A percentile compares a stretch with the other conserved stretches of the same genome.
Conservation (phyloP, 2,329 filamentous ascomycete species). For the Macroventuria anomochaeta region DNA sequence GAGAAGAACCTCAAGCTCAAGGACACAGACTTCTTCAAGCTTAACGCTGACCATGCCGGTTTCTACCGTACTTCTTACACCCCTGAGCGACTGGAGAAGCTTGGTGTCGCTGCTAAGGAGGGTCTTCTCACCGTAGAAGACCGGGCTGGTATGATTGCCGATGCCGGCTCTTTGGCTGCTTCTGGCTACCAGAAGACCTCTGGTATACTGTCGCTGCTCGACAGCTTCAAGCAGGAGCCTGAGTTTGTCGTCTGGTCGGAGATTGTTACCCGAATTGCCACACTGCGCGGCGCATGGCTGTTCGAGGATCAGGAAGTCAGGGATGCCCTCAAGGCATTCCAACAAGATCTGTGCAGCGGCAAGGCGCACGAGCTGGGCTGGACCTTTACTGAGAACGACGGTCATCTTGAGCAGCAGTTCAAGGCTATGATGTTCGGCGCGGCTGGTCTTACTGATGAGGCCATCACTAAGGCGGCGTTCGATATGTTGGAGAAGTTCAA, state of each 20-base stretch:
- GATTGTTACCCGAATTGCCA: slow-evolving; percentile 77
- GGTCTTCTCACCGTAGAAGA: slow-evolving; percentile 86
- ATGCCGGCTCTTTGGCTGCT: slow-evolving; percentile 85
- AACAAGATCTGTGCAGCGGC: slow-evolving; percentile 75
- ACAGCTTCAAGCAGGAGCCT: slow-evolving; percentile 79
- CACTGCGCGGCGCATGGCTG: slow-evolving; percentile 85
- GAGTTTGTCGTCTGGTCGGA: slow-evolving; percentile 97
- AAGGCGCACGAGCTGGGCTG: slow-evolving; percentile 89
- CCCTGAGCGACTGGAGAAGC: slow-evolving; percentile 81
- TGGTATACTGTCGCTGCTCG: slow-evolving; percentile 81
- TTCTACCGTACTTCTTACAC: slow-evolving; percentile 91
- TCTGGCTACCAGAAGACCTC: slow-evolving; percentile 95
- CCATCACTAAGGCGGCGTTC: slow-evolving; percentile 78
- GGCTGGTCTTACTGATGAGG: slow-evolving; percentile 79
- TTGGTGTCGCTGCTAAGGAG: slow-evolving; percentile 82
- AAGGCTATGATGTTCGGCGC: slow-evolving; percentile 88
- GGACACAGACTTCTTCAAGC: slow-evolving; percentile 88
- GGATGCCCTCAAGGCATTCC: slow-evolving; percentile 82
- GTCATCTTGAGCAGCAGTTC: slow-evolving; percentile 91
- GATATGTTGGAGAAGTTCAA: slow-evolving; percentile 90
- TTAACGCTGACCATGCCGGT: slow-evolving; percentile 93
- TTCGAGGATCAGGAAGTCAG: slow-evolving; percentile 79
- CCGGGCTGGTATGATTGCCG: slow-evolving; percentile 87
- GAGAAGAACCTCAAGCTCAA: slow-evolving; percentile 80
- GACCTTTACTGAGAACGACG: slow-evolving; percentile 83